Percentiles rank a stretch among this genome's conserved stretches.
Conservation (phyloP, 768 basidiomycete species). For the Lyophyllum atratum region DNA sequence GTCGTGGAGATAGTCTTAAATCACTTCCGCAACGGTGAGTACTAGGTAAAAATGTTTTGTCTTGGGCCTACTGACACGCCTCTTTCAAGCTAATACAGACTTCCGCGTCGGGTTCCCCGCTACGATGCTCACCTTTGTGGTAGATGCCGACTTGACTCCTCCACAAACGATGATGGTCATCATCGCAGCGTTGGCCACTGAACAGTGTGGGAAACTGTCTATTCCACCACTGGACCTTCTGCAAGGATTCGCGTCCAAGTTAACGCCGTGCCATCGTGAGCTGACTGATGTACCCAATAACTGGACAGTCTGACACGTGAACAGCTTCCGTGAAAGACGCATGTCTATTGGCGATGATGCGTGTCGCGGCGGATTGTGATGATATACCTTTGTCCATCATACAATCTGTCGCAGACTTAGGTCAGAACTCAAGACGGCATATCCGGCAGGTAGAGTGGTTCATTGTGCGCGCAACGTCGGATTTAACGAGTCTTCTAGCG, state of each 20-base stretch:
- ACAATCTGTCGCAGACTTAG: conserved; percentile 42
- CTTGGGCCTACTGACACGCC: conserved; percentile 4
- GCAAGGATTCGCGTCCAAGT: conserved; percentile 40
- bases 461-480: neutral
- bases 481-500: conserved; percentile 44
- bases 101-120: conserved; percentile 48
- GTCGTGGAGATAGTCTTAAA: conserved; percentile 58
- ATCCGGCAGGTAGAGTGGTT: conserved; percentile 53
- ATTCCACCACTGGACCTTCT: conserved; percentile 52
- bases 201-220: conserved; percentile 55
- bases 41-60: neutral
- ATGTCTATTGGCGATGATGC: conserved; percentile 70
- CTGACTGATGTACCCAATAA: conserved; percentile 5
- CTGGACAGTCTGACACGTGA: conserved; percentile 7
- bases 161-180: conserved; percentile 68
- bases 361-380: conserved; percentile 61
- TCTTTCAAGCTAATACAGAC: conserved; percentile 33
- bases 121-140: conserved; percentile 44
- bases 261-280: conserved; percentile 48
- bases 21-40: conserved; percentile 51
- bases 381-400: conserved; percentile 49
- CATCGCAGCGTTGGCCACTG: conserved; percentile 66
- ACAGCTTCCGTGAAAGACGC: conserved; percentile 75
- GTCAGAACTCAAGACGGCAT: conserved; percentile 48
- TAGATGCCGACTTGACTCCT: conserved; percentile 34